These are phyloP conservation scores for Pleurotus citrinopileatus DNA, from an alignment of 768 basidiomycete species.

Conservation along the genomic window DNA sequence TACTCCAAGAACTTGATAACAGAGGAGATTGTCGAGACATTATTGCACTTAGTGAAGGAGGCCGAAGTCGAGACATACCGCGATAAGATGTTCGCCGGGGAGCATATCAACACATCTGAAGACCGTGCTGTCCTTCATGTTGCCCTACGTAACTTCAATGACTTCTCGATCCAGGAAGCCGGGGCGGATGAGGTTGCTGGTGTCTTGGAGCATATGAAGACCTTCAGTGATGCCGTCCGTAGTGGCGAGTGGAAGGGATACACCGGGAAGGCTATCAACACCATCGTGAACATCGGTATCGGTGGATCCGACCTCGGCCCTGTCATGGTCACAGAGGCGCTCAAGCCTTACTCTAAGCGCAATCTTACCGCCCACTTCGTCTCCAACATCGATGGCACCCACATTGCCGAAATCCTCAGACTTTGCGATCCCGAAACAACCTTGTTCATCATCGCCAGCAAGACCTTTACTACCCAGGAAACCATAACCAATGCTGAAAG, in stretches of 20 bases:
- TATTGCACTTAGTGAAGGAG: conserved; percentile 81
- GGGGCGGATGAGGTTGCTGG: conserved; percentile 80
- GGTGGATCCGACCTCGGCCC: conserved; percentile 98
- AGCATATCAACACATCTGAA: conserved; percentile 98
- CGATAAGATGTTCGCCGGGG: conserved; percentile 92
- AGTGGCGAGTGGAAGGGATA: conserved; percentile 94
- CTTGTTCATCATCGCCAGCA: conserved; percentile 96
- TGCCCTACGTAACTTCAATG: conserved; percentile 78
- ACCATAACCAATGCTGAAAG: conserved; percentile 98
- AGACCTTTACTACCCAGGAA: conserved; percentile 99
- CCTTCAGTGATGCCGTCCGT: conserved; percentile 82
- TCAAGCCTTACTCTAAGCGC: conserved; percentile 89
- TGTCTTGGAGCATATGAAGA: conserved; percentile 89
- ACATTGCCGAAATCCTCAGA: conserved; percentile 84
- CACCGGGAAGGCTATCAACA: conserved; percentile 91
- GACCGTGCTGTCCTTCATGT: conserved; percentile 96
- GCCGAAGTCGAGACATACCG: conserved; percentile 81
- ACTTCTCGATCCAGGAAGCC: conserved; percentile 75
- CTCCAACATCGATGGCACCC: conserved; percentile 98
- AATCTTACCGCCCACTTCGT: conserved; percentile 88
- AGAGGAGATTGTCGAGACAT: conserved; percentile 72
- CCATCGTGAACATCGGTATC: conserved; percentile 98
- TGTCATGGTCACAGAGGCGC: conserved; percentile 98
- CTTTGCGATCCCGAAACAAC: conserved; percentile 71
- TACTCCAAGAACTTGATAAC: conserved; percentile 97